A percentile compares a stretch with the other conserved stretches of the same genome.
Evolutionary conservation across 2,329 filamentous ascomycete species (phyloP).

Genomic region (Apiospora kogelbergensis): DNA sequence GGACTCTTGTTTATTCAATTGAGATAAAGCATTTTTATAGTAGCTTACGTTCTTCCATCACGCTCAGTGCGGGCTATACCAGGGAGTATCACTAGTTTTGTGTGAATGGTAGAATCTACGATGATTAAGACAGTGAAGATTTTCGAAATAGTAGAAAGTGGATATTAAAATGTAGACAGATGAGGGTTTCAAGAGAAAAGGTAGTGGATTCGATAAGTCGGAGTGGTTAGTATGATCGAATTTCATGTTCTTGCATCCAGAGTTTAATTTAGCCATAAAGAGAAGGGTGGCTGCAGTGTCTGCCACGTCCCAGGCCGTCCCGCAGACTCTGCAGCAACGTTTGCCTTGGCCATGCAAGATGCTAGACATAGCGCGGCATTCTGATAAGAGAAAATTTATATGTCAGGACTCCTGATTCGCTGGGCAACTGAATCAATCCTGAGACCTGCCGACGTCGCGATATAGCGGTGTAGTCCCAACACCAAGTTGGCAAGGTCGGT

Average conservation of each 20-base stretch:
- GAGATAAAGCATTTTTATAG: too few relatives aligned
- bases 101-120: too few relatives aligned
- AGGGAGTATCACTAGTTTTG: too few relatives aligned
- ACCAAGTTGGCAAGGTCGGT: not conserved
- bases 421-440: not conserved
- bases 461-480: not conserved
- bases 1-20: too few relatives aligned
- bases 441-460: not conserved
- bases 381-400: not conserved
- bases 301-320: not conserved
- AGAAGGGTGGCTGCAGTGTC: not conserved
- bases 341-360: not conserved
- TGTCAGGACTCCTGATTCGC: not conserved
- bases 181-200: too few relatives aligned
- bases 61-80: too few relatives aligned
- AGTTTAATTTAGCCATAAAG: not conserved
- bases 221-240: too few relatives aligned
- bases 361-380: not conserved
- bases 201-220: too few relatives aligned
- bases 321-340: not conserved
- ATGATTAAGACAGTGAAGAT: too few relatives aligned
- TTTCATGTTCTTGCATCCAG: not conserved
- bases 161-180: too few relatives aligned
- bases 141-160: too few relatives aligned
- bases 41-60: too few relatives aligned